Evolutionary conservation across 306 rosid genomes (phyloP).

Genomic region (Mimosa bimucronata): DNA sequence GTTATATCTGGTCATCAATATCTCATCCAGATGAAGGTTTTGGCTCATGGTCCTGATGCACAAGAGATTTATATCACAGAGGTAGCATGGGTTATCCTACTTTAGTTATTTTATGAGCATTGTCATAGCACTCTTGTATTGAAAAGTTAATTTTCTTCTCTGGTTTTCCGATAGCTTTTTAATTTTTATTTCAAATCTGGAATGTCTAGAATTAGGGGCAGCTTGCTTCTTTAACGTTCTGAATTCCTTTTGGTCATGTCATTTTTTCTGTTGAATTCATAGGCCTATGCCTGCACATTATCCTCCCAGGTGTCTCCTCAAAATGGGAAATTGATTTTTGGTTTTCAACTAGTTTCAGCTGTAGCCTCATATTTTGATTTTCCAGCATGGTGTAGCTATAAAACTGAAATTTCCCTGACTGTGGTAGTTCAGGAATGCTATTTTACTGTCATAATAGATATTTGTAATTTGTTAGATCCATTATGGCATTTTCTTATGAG

Average conservation of each 20-base stretch:
- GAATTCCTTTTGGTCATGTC: conserved; percentile 17
- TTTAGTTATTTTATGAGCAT: conserved; percentile 26
- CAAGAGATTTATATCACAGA: conserved; percentile 85
- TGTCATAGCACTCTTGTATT: conserved; percentile 31
- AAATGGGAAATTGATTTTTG: not conserved
- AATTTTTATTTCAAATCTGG: conserved; percentile 11
- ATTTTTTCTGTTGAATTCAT: not conserved
- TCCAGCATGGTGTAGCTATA: not conserved
- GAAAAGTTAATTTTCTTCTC: conserved; percentile 25
- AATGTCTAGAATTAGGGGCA: conserved; percentile 11
- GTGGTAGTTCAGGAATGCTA: not conserved
- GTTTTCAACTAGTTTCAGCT: not conserved
- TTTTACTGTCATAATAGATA: not conserved
- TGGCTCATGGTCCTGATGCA: conserved; percentile 65
- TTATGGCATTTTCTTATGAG: not conserved
- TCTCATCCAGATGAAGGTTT: conserved; percentile 80
- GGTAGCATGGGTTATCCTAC: conserved; percentile 53
- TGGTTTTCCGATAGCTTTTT: conserved; percentile 26
- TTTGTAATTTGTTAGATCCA: not conserved
- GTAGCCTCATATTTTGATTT: conserved; percentile 2
- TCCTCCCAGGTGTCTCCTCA: not conserved
- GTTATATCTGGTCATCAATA: conserved; percentile 80
- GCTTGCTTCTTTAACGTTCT: conserved; percentile 26
- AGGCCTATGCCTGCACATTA: not conserved
- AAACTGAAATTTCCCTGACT: not conserved